Evolutionary conservation across 2,329 filamentous ascomycete genomes (phyloP).

Genomic region (Talaromyces sp.): DNA sequence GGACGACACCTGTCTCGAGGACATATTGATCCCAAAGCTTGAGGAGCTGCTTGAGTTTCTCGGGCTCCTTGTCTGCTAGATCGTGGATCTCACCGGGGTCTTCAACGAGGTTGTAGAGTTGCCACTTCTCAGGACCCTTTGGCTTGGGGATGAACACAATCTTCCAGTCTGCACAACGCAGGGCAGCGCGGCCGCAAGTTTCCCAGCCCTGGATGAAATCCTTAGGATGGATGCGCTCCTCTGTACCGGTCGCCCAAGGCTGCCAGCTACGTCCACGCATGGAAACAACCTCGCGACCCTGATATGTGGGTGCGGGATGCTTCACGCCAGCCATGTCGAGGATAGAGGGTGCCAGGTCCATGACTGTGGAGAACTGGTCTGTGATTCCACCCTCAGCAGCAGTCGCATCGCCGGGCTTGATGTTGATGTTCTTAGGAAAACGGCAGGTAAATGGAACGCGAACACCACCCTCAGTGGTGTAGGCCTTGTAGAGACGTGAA

Average conservation of each 20-base stretch:
- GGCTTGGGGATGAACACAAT: slow-evolving; percentile 61
- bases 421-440: slow-evolving; percentile 36
- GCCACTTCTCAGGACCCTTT: slow-evolving; percentile 59
- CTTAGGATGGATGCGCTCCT: slow-evolving; percentile 50
- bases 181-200: slow-evolving; percentile 56
- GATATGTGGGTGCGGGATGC: slow-evolving; percentile 58
- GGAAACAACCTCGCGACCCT: slow-evolving; percentile 53
- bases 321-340: slow-evolving; percentile 45
- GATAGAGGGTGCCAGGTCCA: slow-evolving; percentile 55
- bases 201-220: slow-evolving; percentile 62
- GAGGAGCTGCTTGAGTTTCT: slow-evolving; percentile 52
- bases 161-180: slow-evolving; percentile 61
- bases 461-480: slow-evolving; percentile 39
- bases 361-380: slow-evolving; percentile 56
- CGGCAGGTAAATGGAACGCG: slow-evolving; percentile 52
- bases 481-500: slow-evolving; percentile 34
- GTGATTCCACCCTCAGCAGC: slow-evolving; percentile 45
- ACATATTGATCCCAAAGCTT: slow-evolving; percentile 62
- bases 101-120: slow-evolving; percentile 57
- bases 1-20: slow-evolving; percentile 62
- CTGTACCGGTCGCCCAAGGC: slow-evolving; percentile 39
- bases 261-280: slow-evolving; percentile 57
- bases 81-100: slow-evolving; percentile 58
- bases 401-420: slow-evolving; percentile 22
- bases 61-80: slow-evolving; percentile 44